Evolutionary conservation across 805 yeast genomes (phyloP).

Genomic region (Sungouiozyma ichnusensis): DNA sequence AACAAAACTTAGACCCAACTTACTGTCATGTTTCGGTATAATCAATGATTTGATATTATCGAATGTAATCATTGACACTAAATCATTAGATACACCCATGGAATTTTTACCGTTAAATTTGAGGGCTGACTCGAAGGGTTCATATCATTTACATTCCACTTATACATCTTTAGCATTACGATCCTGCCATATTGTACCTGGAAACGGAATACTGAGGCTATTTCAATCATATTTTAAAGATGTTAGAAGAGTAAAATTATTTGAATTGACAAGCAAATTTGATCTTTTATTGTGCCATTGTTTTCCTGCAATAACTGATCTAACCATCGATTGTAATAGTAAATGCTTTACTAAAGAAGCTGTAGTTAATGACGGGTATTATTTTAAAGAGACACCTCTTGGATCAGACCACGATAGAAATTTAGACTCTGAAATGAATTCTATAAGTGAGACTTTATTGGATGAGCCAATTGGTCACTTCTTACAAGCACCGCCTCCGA

Average conservation of each 20-base stretch:
- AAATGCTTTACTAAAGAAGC: constrained; percentile 29
- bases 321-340: constrained; percentile 42
- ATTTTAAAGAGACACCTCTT: constrained; percentile 7
- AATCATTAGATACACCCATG: constrained; percentile 28
- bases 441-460: constrained; percentile 20
- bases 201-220: constrained; percentile 29
- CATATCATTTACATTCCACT: constrained; percentile 28
- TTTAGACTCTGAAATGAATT: constrained; percentile 10
- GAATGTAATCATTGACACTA: constrained; percentile 40
- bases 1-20: constrained; percentile 29
- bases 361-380: constrained; percentile 18
- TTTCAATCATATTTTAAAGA: constrained; percentile 33
- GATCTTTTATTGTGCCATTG: constrained; percentile 42
- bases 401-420: constrained; percentile 1
- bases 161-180: constrained; percentile 25
- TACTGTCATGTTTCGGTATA: constrained; percentile 37
- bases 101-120: constrained; percentile 26
- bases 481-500: constrained; percentile 27
- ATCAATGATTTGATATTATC: constrained; percentile 35
- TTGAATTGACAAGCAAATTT: constrained; percentile 32
- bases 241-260: constrained; percentile 31
- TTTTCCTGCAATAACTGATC: constrained; percentile 30
- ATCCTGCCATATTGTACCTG: constrained; percentile 29
- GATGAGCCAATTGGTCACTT: constrained; percentile 12
- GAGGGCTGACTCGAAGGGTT: constrained; percentile 10